Evolutionary conservation across 106 monocot genomes (phyloP).

Genomic region (Triglochin maritima): DNA sequence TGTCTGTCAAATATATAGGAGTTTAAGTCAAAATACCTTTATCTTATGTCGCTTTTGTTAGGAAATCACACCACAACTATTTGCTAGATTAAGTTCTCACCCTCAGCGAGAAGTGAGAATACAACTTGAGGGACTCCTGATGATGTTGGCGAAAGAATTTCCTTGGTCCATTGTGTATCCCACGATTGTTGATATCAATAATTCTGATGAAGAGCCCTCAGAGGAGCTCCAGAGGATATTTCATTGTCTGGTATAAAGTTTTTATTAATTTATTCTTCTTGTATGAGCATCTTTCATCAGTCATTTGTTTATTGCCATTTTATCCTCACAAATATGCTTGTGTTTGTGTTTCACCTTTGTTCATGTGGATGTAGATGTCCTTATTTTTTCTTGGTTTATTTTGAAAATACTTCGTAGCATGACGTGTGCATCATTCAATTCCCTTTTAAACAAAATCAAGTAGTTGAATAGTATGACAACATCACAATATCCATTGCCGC

Average conservation of each 20-base stretch:
- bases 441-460: too few relatives aligned
- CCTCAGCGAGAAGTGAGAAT: conserved; percentile 64
- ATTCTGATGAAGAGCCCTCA: conserved; percentile 53
- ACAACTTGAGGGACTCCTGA: conserved; percentile 54
- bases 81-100: conserved; percentile 90
- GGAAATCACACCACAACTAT: conserved; percentile 91
- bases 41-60: conserved; percentile 19
- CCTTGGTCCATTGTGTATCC: conserved; percentile 92
- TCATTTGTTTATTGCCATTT: too few relatives aligned
- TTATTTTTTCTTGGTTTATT: too few relatives aligned
- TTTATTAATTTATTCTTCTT: conserved; percentile 4
- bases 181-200: conserved; percentile 75
- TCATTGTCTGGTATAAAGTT: conserved; percentile 55
- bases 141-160: conserved; percentile 76
- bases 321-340: too few relatives aligned
- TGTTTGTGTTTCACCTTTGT: too few relatives aligned
- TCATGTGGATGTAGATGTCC: too few relatives aligned
- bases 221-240: conserved; percentile 74
- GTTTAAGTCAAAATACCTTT: not conserved
- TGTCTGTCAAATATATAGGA: not conserved
- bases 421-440: too few relatives aligned
- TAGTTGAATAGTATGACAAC: too few relatives aligned
- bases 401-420: too few relatives aligned
- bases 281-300: not conserved
- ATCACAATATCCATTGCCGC: too few relatives aligned